phyloP scores from a whole-genome alignment of 495 filamentous ascomycete species.

The Hypoxylon trugodes region DNA sequence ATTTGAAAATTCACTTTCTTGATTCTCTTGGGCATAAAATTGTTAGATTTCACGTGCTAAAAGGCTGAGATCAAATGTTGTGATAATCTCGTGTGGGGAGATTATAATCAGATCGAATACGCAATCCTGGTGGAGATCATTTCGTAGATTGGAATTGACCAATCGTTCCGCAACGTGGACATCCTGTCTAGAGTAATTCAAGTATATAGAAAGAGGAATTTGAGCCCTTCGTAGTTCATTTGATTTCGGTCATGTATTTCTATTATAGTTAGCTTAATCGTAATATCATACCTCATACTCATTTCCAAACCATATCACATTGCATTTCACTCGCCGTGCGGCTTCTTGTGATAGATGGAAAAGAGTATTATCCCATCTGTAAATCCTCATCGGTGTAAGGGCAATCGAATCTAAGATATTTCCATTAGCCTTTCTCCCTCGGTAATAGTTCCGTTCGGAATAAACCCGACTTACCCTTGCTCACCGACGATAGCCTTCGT shows the following conservation, averaged over 20 bases:
- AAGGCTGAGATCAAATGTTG: neutral
- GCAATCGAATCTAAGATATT: constrained; percentile 29
- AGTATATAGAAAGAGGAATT: neutral
- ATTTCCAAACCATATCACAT: neutral
- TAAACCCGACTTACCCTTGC: constrained; percentile 49
- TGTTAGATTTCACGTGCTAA: constrained; percentile 10
- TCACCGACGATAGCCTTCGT: constrained; percentile 65
- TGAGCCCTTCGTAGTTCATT: neutral
- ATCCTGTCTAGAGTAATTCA: neutral
- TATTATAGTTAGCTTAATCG: too few relatives aligned
- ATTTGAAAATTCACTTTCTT: neutral
- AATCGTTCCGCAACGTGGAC: constrained; percentile 40
- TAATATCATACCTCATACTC: constrained; percentile 7
- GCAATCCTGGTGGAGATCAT: neutral
- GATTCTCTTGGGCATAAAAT: neutral
- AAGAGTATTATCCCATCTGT: neutral
- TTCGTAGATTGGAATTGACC: constrained; percentile 20
- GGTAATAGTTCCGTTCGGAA: neutral
- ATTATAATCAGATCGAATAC: neutral
- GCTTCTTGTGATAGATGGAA: neutral
- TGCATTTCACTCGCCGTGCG: too few relatives aligned
- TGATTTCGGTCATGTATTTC: neutral
- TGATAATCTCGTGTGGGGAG: constrained; percentile 17
- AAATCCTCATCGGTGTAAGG: constrained; percentile 18
- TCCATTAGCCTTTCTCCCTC: constrained; percentile 1